Evolutionary conservation across 169 alveolate genomes (phyloP).

Genomic region (Cryptosporidium viatorum): DNA sequence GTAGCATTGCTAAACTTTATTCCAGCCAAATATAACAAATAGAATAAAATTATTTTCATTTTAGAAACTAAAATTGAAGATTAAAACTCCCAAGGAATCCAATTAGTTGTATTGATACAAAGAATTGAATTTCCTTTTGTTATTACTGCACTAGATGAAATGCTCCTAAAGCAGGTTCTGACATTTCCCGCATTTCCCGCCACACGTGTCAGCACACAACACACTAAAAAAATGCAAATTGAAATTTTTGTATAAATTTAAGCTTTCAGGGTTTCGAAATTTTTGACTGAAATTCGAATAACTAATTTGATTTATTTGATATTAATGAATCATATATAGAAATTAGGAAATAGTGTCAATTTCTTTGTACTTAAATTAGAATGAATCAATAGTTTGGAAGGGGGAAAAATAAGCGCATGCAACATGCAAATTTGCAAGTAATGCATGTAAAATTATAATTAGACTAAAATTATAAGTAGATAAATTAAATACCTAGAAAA

Average conservation of each 20-base stretch:
- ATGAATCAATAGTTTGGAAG: not conserved
- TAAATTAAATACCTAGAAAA: not conserved
- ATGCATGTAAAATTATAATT: not conserved
- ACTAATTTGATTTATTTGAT: not conserved
- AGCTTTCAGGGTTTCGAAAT: not conserved
- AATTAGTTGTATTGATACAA: not conserved
- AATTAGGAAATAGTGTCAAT: not conserved
- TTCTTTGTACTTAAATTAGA: not conserved
- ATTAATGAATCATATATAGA: too few relatives aligned
- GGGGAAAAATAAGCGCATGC: not conserved
- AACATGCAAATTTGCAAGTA: conserved; percentile 3
- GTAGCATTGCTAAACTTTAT: not conserved
- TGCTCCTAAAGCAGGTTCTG: not conserved
- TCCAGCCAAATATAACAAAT: not conserved
- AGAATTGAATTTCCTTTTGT: not conserved
- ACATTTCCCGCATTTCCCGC: conserved; percentile 38
- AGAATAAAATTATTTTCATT: not conserved
- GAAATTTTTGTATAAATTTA: not conserved
- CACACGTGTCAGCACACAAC: conserved; percentile 29
- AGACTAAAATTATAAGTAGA: not conserved
- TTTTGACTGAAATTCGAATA: not conserved
- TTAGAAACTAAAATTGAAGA: not conserved
- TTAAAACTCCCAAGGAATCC: not conserved
- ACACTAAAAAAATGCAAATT: not conserved
- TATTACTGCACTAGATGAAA: not conserved